Base-by-base conservation (phyloP, 2,329 filamentous ascomycete species). In the Penicillium sp. region DNA sequence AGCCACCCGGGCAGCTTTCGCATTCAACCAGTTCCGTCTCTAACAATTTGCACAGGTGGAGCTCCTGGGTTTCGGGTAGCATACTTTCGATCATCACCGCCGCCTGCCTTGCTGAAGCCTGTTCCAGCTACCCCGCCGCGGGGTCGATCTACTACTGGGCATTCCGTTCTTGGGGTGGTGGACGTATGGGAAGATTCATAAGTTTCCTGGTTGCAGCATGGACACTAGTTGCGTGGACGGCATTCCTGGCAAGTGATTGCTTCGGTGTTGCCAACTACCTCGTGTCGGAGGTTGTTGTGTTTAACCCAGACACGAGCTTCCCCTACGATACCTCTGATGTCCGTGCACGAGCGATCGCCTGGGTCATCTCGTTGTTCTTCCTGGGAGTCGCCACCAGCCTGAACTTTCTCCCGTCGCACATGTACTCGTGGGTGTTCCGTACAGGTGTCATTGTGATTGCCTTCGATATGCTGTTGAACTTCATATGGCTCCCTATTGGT, bases 221-320 rank as follows among this genome's bases (percentile, higher is more conserved):
- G 81, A 81, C 77, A 52, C 80, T 80, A 0, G 83, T 81, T 2
- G 82, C 82, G 0, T 84, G 82, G 82, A 84, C 81, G 1, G 77
- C 67, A 8, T 68, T 69, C 37, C 52, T 69, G 25, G 65, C 66
- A 4, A 63, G 60, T 50, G 64, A 69, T 35, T 67, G 61, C 10
- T 69, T 69, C 35, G 66, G 65, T 10, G 67, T 67, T 26, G 65
- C 67, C 35, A 69, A 69, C 37, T 69, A 66, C 27, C 53, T 69
- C 11, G 55, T 68, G n/a, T 69, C 66, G 6, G 66, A 80, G 61
- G 72, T 79, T 27, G 70, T 72, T 0, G 73, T 79, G 49, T 78
- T 78, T 62, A 55, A 66, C 27, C 64, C 65, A 16, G 66, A 70
- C 9, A 67, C 78, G 3, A 65, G 64, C 54, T 78, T 77, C 54